Percentiles rank a stretch among this genome's conserved stretches.
Evolutionary conservation across 371 early-diverging fungal genomes (phyloP).

Genomic region (Rhizopus delemar): DNA sequence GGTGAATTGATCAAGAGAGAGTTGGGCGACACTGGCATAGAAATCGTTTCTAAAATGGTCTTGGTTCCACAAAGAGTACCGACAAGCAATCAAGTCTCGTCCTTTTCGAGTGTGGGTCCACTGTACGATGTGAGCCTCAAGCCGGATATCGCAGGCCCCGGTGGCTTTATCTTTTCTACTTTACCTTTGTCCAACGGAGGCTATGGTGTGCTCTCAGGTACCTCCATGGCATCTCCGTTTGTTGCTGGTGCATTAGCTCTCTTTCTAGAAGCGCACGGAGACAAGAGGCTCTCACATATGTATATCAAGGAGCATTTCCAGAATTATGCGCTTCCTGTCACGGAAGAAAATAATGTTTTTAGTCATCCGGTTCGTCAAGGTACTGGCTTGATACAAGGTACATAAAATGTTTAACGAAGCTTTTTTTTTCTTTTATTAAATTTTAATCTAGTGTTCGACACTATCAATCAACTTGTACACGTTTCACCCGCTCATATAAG

Average conservation of each 20-base stretch:
- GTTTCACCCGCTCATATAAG: slow-evolving; percentile 67
- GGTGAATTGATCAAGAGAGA: background rate
- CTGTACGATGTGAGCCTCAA: slow-evolving; percentile 47
- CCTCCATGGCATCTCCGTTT: slow-evolving; percentile 74
- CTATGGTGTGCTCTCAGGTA: slow-evolving; percentile 70
- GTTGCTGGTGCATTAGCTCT: slow-evolving; percentile 70
- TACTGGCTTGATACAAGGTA: slow-evolving; percentile 74
- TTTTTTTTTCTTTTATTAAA: slow-evolving; percentile 33
- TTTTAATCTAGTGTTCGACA: slow-evolving; percentile 41
- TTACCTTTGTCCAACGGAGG: slow-evolving; percentile 39
- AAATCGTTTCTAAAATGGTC: background rate
- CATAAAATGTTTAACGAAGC: slow-evolving; percentile 4
- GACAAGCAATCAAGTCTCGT: slow-evolving; percentile 37
- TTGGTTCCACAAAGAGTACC: background rate
- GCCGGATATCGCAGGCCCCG: slow-evolving; percentile 67
- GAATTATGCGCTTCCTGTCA: slow-evolving; percentile 50
- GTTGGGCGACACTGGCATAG: background rate
- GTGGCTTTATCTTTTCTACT: slow-evolving; percentile 73
- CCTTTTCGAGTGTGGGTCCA: slow-evolving; percentile 55
- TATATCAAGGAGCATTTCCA: slow-evolving; percentile 45
- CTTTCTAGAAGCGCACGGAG: slow-evolving; percentile 42
- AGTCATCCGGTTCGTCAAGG: slow-evolving; percentile 63
- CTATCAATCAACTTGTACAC: slow-evolving; percentile 52
- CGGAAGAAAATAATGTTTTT: slow-evolving; percentile 29
- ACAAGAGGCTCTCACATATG: slow-evolving; percentile 8